Conservation (phyloP, 2,329 filamentous ascomycete genomes). For the Aaosphaeria arxii region DNA sequence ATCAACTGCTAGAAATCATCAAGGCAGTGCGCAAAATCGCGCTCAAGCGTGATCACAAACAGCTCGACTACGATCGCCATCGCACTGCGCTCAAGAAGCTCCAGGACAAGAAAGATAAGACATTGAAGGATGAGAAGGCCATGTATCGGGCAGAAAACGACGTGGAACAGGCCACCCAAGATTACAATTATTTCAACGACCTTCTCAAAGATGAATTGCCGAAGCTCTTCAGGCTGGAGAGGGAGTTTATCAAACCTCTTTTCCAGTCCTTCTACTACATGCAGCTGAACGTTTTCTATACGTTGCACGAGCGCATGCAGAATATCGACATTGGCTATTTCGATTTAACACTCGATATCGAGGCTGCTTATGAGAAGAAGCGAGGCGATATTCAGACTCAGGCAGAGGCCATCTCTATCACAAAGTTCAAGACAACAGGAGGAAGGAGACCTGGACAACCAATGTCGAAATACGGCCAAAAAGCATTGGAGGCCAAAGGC, state of each 20-base stretch:
- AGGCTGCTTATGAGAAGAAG: slow-evolving; percentile 87
- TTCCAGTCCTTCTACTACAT: slow-evolving; percentile 99
- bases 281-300: slow-evolving; percentile 99
- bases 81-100: slow-evolving; percentile 83
- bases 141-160: slow-evolving; percentile 94
- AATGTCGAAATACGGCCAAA: slow-evolving; percentile 37
- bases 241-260: slow-evolving; percentile 91
- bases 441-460: slow-evolving; percentile 43
- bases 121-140: slow-evolving; percentile 93
- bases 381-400: slow-evolving; percentile 82
- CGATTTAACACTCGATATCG: slow-evolving; percentile 83
- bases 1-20: slow-evolving; percentile 90
- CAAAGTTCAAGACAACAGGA: slow-evolving; percentile 88
- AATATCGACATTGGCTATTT: slow-evolving; percentile 97
- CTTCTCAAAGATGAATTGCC: slow-evolving; percentile 94
- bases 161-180: slow-evolving; percentile 85
- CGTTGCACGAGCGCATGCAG: slow-evolving; percentile 97
- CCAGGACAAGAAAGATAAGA: slow-evolving; percentile 96
- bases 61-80: slow-evolving; percentile 92
- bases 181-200: slow-evolving; percentile 98
- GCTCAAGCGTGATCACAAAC: slow-evolving; percentile 92
- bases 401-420: slow-evolving; percentile 79
- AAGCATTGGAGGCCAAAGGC: slow-evolving; percentile 37
- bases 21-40: slow-evolving; percentile 90
- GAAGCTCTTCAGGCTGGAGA: slow-evolving; percentile 83